Evolutionary conservation across 176 grass and related monocot genomes (phyloP), one percentile per base, ranked within the genome.

Genomic region (Pharus latifolius): DNA sequence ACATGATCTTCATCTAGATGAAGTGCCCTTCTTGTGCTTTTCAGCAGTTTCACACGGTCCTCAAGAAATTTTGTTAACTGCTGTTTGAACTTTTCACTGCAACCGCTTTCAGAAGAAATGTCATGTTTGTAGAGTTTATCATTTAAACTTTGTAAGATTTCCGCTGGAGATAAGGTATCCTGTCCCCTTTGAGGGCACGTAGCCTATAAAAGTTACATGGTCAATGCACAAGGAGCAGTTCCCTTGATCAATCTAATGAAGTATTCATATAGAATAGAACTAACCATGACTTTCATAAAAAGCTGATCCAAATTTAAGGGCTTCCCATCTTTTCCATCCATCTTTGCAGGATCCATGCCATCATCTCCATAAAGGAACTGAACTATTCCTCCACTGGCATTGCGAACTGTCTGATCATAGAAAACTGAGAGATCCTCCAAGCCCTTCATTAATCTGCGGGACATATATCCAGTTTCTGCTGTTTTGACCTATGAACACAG

Each of bases 381-480:
- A 80, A 97, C 83, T 80, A 97, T 80, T 55, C 89, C 86, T 52
- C 89, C 89, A 49, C 80, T 97, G 73, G 89, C 89, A 85, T 87
- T 92, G 25, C 93, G 83, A 20, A 97, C 89, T 60, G 93, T 97
- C 75, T 92, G 80, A 65, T 97, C 93, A 82, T 97, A 97, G 63
- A 90, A 92, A 84, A 97, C 70, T 10, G 88, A 88, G 44, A 97
- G 78, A 82, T 97, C 93, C 82, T 97, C 93, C 84, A 97, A 85
- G 44, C 93, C 83, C 66, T 97, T 97, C 83, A 97, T 97, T 62
- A 97, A 85, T 80, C 93, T 80, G 15, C 93, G 88, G 32, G 93
- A 92, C 93, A 97, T 97, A 74, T 97, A 97, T 46, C 93, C 93
- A 80, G 93, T 97, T 87, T 97, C 93, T 77, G 93, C 93, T 55